These are phyloP conservation scores for Rhododendron henanense DNA, from an alignment of 148 eudicot genomes.

Conservation along the genomic window DNA sequence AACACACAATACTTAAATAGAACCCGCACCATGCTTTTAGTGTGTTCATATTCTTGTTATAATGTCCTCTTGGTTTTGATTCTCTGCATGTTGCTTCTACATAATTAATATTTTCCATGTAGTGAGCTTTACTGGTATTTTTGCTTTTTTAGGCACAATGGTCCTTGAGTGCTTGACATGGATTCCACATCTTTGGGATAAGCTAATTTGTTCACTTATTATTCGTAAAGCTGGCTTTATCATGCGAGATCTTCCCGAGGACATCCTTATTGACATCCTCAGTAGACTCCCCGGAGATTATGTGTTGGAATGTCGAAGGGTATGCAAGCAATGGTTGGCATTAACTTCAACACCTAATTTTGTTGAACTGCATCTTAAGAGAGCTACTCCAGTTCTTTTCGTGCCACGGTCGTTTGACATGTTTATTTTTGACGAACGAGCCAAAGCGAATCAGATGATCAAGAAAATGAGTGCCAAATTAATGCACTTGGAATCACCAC, in stretches of 20 bases:
- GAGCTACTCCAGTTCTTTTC: not conserved
- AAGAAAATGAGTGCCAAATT: not conserved
- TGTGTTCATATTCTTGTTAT: not conserved
- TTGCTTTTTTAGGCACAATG: not conserved
- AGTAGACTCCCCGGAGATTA: not conserved
- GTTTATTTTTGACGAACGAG: not conserved
- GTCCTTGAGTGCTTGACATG: not conserved
- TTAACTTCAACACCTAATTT: not conserved
- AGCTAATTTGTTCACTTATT: not conserved
- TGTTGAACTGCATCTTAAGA: not conserved
- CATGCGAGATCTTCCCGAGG: not conserved
- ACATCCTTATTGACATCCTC: not conserved
- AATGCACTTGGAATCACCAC: not conserved
- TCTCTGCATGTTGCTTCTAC: not conserved
- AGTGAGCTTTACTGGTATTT: not conserved
- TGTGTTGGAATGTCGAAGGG: not conserved
- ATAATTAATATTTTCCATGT: not conserved
- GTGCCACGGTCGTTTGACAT: not conserved
- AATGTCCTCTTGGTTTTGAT: not conserved
- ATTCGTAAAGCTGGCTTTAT: not conserved
- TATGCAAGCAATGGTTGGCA: not conserved
- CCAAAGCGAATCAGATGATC: not conserved
- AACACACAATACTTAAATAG: not conserved
- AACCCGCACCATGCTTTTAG: not conserved
- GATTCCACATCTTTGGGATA: constrained; percentile 3